Evolutionary conservation across 192 early-diverging fungal species (phyloP).

Genomic region (Coemansia sp.): DNA sequence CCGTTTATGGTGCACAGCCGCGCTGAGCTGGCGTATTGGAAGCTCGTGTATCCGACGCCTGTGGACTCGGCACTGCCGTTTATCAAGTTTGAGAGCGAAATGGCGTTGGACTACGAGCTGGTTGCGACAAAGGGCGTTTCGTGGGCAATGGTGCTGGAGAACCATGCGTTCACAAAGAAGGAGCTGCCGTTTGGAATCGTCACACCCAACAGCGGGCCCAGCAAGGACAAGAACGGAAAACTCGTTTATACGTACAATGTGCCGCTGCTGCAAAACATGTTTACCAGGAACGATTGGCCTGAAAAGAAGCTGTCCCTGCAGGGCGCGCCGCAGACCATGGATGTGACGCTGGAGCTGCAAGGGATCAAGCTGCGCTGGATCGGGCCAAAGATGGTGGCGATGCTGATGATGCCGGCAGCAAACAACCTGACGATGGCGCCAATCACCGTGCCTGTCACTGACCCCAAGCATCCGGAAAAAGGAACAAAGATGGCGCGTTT

Average conservation of each 20-base stretch:
- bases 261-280: constrained; percentile 8
- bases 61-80: not conserved
- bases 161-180: constrained; percentile 3
- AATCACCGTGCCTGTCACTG: not conserved
- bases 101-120: constrained; percentile 1
- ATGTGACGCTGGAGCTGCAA: constrained; percentile 14
- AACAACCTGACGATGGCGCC: constrained; percentile 8
- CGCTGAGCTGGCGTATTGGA: constrained; percentile 5
- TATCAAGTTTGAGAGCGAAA: not conserved
- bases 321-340: not conserved
- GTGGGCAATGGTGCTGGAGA: constrained; percentile 20
- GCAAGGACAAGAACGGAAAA: not conserved
- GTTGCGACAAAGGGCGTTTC: constrained; percentile 8
- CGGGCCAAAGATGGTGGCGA: constrained; percentile 3
- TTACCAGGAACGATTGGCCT: constrained; percentile 1
- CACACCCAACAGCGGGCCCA: not conserved
- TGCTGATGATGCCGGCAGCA: not conserved
- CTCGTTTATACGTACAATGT: constrained; percentile 2
- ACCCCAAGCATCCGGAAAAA: not conserved
- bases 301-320: not conserved
- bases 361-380: constrained; percentile 19
- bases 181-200: constrained; percentile 2
- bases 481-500: not conserved
- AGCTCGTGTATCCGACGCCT: not conserved
- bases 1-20: not conserved